Conservation (phyloP, 768 basidiomycete genomes). For the Tylopilus vinaceipallidus region DNA sequence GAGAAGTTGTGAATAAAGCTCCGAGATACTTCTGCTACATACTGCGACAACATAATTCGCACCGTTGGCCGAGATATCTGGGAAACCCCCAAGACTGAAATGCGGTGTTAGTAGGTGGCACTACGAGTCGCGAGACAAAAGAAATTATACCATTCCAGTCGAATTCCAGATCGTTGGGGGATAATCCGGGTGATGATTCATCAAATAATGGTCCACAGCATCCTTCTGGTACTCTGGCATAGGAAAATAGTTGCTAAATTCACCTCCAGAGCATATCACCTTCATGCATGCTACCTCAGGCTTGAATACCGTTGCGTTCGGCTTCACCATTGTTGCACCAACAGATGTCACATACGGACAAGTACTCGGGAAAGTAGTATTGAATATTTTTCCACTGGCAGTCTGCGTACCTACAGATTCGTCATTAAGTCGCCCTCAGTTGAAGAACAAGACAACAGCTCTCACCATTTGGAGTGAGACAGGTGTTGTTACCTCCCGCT, state of each 20-base stretch:
- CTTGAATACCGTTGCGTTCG: constrained; percentile 29
- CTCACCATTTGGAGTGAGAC: constrained; percentile 31
- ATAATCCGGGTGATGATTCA: constrained; percentile 30
- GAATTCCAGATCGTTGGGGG: constrained; percentile 28
- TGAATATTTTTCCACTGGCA: constrained; percentile 48
- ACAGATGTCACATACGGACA: constrained; percentile 53
- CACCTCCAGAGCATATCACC: constrained; percentile 44
- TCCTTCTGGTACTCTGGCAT: constrained; percentile 40
- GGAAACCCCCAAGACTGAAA: constrained; percentile 35
- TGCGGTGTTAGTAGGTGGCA: constrained; percentile 11
- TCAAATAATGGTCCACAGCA: constrained; percentile 32
- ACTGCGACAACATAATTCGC: constrained; percentile 30
- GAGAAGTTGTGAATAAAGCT: neutral
- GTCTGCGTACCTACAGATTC: constrained; percentile 29
- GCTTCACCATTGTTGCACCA: constrained; percentile 45
- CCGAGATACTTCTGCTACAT: constrained; percentile 3
- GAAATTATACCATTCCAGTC: constrained; percentile 20
- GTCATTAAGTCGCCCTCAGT: neutral
- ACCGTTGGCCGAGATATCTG: constrained; percentile 38
- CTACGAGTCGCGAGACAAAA: neutral
- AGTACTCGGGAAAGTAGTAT: constrained; percentile 48
- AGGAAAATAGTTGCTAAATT: constrained; percentile 42
- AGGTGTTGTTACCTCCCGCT: constrained; percentile 27
- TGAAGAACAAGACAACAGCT: neutral
- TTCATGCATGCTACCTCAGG: constrained; percentile 52